Conservation (phyloP, 148 eudicot species). For the Chenopodium suecicum region DNA sequence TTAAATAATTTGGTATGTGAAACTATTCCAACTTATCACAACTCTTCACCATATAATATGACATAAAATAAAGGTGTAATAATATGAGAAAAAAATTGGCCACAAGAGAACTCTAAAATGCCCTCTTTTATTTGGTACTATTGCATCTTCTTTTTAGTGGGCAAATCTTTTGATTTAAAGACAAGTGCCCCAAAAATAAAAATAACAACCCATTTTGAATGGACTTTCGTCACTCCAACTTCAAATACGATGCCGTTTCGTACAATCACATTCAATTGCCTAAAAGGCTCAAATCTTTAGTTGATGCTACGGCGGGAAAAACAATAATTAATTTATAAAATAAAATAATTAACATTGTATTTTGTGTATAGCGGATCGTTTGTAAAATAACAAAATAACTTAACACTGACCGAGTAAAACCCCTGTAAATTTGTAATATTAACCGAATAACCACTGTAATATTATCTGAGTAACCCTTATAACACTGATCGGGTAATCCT, state of each 20-base stretch:
- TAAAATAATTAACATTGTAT: too few species aligned
- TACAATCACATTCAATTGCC: conserved; percentile 14
- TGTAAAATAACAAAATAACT: too few species aligned
- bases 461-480: rapidly evolving
- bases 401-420: too few species aligned
- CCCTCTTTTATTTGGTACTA: conserved; percentile 1
- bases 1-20: not conserved
- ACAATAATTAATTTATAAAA: not conserved
- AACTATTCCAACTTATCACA: conserved; percentile 27
- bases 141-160: conserved; percentile 25
- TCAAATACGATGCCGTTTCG: conserved; percentile 27
- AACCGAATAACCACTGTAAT: too few species aligned
- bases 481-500: too few species aligned
- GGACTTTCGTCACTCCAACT: conserved; percentile 30
- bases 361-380: too few species aligned
- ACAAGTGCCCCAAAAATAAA: conserved; percentile 15
- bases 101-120: conserved; percentile 9
- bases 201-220: conserved; percentile 9
- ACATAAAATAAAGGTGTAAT: not conserved
- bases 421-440: too few species aligned
- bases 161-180: conserved; percentile 19
- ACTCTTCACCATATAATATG: not conserved
- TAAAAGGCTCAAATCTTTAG: not conserved
- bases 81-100: not conserved
- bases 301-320: conserved; percentile 32